phyloP scores from a whole-genome alignment of 139 green algal species.

The Trebouxia sp. region DNA sequence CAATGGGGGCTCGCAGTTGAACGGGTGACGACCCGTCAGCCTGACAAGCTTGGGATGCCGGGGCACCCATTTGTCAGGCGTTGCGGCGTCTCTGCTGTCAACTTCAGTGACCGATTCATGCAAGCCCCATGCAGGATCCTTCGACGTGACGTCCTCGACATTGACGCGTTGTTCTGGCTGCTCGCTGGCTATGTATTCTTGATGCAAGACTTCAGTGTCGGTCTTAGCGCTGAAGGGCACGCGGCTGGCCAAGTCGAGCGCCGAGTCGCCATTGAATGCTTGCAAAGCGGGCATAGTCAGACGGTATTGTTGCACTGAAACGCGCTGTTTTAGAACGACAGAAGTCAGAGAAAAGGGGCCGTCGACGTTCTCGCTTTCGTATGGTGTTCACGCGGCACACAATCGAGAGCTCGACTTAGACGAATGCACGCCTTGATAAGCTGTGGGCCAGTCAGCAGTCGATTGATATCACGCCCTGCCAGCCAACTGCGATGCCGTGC shows the following conservation, averaged over 20 bases:
- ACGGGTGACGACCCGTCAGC: constrained; percentile 72
- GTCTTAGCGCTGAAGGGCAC: constrained; percentile 17
- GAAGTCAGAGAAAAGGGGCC: too few relatives aligned
- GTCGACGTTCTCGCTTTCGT: too few relatives aligned
- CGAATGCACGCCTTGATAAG: too few relatives aligned
- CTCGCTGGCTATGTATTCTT: background rate
- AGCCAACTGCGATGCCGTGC: background rate
- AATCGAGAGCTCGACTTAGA: too few relatives aligned
- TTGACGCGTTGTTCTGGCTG: background rate
- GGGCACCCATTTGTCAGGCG: constrained; percentile 81
- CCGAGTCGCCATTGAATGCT: constrained; percentile 3
- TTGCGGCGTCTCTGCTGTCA: constrained; percentile 70
- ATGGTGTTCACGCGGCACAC: too few relatives aligned
- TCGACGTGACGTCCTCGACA: background rate
- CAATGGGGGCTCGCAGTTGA: constrained; percentile 95
- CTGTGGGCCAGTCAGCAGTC: too few relatives aligned
- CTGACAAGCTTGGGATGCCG: constrained; percentile 84
- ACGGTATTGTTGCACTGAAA: background rate
- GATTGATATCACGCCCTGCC: too few relatives aligned
- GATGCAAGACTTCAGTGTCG: background rate
- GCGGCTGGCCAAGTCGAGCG: background rate
- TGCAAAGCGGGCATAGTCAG: background rate
- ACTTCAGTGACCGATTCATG: constrained; percentile 47
- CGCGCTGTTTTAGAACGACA: too few relatives aligned
- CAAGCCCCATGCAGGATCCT: constrained; percentile 11